Evolutionary conservation across 2,329 filamentous ascomycete species (phyloP).

Genomic region (Phialophora tarda): DNA sequence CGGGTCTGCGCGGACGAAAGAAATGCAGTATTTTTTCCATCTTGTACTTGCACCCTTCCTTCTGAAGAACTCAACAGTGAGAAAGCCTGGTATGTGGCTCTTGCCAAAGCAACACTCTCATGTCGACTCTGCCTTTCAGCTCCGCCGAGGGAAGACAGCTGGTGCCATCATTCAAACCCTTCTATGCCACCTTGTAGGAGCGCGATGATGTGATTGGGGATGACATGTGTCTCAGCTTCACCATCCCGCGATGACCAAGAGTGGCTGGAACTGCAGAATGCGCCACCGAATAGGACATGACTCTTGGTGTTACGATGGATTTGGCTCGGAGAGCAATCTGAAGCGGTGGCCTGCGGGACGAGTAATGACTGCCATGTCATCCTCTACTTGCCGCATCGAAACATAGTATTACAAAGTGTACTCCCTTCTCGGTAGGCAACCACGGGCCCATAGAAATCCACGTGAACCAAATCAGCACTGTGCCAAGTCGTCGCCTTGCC

Average conservation of each 20-base stretch:
- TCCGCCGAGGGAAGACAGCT: not conserved
- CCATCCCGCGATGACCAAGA: too few species aligned
- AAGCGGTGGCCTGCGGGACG: not conserved
- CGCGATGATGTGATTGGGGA: too few species aligned
- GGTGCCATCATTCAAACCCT: not conserved
- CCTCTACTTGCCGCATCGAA: not conserved
- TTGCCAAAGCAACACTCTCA: not conserved
- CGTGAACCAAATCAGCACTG: not conserved
- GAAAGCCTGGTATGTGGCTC: not conserved
- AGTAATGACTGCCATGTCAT: not conserved
- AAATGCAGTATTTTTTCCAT: not conserved
- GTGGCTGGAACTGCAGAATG: too few species aligned
- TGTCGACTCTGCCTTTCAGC: not conserved
- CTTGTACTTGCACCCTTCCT: not conserved
- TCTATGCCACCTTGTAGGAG: not conserved
- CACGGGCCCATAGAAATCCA: not conserved
- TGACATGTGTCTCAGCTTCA: too few species aligned
- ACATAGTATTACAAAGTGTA: not conserved
- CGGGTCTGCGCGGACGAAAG: not conserved
- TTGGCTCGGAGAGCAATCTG: not conserved
- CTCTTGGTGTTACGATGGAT: not conserved
- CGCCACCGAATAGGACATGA: too few species aligned
- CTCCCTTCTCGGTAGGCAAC: not conserved
- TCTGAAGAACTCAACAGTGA: not conserved
- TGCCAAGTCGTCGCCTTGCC: not conserved